These are phyloP conservation scores for Pittosporum tobira DNA, from an alignment of 129 eudicot species.

Conservation along the genomic window DNA sequence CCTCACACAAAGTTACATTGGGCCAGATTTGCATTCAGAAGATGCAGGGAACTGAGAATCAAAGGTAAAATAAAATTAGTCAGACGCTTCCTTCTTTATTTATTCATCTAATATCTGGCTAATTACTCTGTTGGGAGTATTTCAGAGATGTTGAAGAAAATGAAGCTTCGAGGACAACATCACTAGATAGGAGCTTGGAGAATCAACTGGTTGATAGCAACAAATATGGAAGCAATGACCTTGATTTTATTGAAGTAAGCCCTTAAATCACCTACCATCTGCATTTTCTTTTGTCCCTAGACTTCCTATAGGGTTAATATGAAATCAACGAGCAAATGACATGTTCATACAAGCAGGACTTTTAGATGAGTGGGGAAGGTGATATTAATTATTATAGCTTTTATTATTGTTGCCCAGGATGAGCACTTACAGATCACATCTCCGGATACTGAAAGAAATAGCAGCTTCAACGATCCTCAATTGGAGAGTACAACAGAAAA, in stretches of 20 bases:
- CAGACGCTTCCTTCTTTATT: not conserved
- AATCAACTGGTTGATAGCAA: constrained; percentile 39
- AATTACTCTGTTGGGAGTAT: constrained; percentile 1
- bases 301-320: not conserved
- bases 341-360: not conserved
- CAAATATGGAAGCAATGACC: constrained; percentile 24
- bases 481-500: constrained; percentile 19
- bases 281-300: not conserved
- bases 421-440: constrained; percentile 20
- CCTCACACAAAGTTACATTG: not conserved
- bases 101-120: not conserved
- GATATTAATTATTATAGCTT: constrained; percentile 1
- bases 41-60: constrained; percentile 52
- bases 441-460: constrained; percentile 15
- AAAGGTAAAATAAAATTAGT: constrained; percentile 41
- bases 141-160: constrained; percentile 44
- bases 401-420: constrained; percentile 31
- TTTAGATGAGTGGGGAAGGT: not conserved
- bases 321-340: not conserved
- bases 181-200: constrained; percentile 24
- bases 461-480: constrained; percentile 16
- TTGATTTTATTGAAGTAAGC: constrained; percentile 44
- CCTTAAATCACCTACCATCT: constrained; percentile 4
- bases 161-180: constrained; percentile 23
- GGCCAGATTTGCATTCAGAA: constrained; percentile 73